Evolutionary conservation across 2,329 filamentous ascomycete species (phyloP).

Genomic region (Fonsecaea multimorphosa): DNA sequence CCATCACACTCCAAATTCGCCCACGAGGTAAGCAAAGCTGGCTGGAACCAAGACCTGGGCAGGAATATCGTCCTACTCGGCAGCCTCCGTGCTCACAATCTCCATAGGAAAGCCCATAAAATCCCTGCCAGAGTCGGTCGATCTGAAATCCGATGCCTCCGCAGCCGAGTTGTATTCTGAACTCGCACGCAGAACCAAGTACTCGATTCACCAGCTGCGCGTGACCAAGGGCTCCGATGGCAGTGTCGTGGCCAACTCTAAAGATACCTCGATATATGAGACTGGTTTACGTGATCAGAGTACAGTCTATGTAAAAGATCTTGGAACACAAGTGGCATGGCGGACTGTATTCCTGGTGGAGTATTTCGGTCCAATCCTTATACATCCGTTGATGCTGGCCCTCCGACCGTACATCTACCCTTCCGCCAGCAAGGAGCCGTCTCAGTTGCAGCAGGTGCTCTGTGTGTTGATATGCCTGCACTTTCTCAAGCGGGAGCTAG

Average conservation of each 20-base stretch:
- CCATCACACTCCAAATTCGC: conserved; percentile 49
- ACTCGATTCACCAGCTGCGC: conserved; percentile 65
- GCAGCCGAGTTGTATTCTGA: conserved; percentile 63
- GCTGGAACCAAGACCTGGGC: background rate
- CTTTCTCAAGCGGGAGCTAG: conserved; percentile 93
- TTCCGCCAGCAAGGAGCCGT: conserved; percentile 59
- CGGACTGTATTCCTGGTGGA: conserved; percentile 93
- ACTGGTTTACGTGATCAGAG: conserved; percentile 65
- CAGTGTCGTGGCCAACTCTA: conserved; percentile 61
- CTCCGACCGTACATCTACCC: conserved; percentile 76
- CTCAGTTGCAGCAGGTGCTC: conserved; percentile 72
- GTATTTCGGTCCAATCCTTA: conserved; percentile 87
- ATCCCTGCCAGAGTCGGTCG: conserved; percentile 63
- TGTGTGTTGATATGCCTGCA: conserved; percentile 78
- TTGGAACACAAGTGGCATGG: conserved; percentile 91
- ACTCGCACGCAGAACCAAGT: conserved; percentile 61
- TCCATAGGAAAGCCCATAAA: conserved; percentile 65
- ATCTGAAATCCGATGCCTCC: conserved; percentile 58
- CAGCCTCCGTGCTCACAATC: conserved; percentile 25
- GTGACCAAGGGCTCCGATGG: conserved; percentile 71
- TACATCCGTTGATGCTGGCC: conserved; percentile 76
- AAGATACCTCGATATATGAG: conserved; percentile 59
- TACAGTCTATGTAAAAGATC: conserved; percentile 84
- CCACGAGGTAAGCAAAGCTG: conserved; percentile 49
- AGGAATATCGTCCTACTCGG: background rate